Conservation (phyloP, 345 rosid genomes). For the Linum tenue region DNA sequence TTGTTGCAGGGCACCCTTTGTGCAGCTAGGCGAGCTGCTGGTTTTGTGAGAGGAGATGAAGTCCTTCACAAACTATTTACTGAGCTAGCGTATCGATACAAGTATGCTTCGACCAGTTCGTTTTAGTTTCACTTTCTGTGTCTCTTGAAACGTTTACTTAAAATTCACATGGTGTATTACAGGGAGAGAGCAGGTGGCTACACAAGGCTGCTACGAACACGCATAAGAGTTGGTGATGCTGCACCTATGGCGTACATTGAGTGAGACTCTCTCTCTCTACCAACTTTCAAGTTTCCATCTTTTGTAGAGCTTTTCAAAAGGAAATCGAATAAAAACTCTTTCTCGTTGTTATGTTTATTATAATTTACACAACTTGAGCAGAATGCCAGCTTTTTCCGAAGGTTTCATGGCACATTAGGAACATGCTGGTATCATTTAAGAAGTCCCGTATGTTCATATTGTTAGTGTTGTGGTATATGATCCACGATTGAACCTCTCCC, state of each 20-base stretch:
- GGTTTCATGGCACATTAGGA: too few species aligned
- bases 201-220: constrained; percentile 81
- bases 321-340: background rate
- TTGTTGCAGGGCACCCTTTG: constrained; percentile 57
- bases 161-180: constrained; percentile 17
- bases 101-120: constrained; percentile 26
- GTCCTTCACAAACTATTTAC: constrained; percentile 87
- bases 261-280: constrained; percentile 34
- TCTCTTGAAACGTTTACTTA: background rate
- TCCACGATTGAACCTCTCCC: too few species aligned
- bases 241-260: constrained; percentile 93
- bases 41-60: constrained; percentile 89
- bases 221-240: constrained; percentile 91
- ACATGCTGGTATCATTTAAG: too few species aligned
- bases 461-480: too few species aligned
- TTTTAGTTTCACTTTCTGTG: background rate
- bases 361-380: too few species aligned
- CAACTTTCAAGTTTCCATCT: background rate
- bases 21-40: constrained; percentile 81
- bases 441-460: too few species aligned
- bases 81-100: constrained; percentile 79
- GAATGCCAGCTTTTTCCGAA: too few species aligned
- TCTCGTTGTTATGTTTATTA: too few species aligned
- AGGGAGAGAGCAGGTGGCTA: constrained; percentile 94
- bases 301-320: background rate